Evolutionary conservation across 2,329 filamentous ascomycete species (phyloP).

Genomic region (Neurospora sp.): DNA sequence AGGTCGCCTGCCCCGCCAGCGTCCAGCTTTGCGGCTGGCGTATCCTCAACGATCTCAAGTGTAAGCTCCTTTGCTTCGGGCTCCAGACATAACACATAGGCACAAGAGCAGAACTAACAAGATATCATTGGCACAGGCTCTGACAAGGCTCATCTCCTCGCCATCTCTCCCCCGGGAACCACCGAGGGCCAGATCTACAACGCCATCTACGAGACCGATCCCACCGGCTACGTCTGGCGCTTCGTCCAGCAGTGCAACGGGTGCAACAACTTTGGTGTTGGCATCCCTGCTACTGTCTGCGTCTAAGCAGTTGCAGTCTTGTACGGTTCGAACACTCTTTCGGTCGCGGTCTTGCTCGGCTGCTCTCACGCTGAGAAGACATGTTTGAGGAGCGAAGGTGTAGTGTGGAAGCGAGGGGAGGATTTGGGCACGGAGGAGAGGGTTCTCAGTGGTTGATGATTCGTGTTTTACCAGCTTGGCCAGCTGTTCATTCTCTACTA

Average conservation of each 20-base stretch:
- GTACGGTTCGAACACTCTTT: too few species aligned
- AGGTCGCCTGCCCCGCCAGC: background rate
- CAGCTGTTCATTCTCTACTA: background rate
- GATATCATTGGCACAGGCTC: too few species aligned
- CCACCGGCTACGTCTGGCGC: background rate
- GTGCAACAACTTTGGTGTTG: background rate
- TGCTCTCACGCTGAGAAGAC: too few species aligned
- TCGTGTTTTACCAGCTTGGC: background rate
- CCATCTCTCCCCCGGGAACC: background rate
- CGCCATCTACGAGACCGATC: background rate
- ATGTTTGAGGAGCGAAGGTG: too few species aligned
- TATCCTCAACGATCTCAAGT: background rate
- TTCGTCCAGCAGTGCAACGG: background rate
- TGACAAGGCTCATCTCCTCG: background rate
- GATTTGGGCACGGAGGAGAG: too few species aligned
- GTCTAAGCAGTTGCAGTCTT: background rate
- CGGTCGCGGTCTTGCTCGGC: too few species aligned
- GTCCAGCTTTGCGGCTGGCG: background rate
- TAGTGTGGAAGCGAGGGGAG: too few species aligned
- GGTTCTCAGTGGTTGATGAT: too few species aligned
- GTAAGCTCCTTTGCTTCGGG: too few species aligned
- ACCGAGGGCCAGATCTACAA: background rate
- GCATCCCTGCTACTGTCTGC: background rate
- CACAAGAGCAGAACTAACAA: too few species aligned
- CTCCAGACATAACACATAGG: too few species aligned